Base-by-base conservation (phyloP, 2,329 filamentous ascomycete genomes). In the Fusarium napiforme region DNA sequence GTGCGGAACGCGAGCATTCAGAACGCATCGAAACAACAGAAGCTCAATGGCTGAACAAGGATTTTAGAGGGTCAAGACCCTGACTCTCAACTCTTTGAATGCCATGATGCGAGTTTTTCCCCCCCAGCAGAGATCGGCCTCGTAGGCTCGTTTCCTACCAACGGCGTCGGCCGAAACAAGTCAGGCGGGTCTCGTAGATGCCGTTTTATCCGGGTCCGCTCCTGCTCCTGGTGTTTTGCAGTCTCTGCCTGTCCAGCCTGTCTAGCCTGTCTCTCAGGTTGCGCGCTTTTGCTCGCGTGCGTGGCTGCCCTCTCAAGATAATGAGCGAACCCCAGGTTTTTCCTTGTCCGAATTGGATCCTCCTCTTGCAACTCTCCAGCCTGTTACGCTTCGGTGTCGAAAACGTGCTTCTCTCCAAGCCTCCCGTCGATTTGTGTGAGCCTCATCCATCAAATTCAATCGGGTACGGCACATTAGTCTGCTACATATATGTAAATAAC, bases 171-270 rank as follows among this genome's bases (percentile, higher is more conserved):
- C 70, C 69, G 69, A 73, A 71, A 40, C 34, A 70, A 69, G 49
- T 65, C 69, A 52, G 40, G 69, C 69, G 69, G 69, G 69, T 72
- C 69, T 65, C 18, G 36, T 23, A 40, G 74, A 73, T 77, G 75
- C 75, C 75, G 75, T 75, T 56, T 57, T 75, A 77, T 40, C 75
- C 75, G 75, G 59, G 40, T 56, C 32, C 32, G 59, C 36, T 43
- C 58, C 45, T 69, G 34, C 36, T 43, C 58, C 45, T 69, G 34
- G 47, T n/a, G 34, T 39, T n/a, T 16, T 50, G 26, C 28, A 30
- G 34, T 46, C 40, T 37, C n/a, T 30, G 60, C 21, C 45, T 49
- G 23, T 21, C 46, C 28, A 28, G 28, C 28, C 28, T 26, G 26
- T 26, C 23, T 26, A 7, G 26, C 26, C 26, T 28, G 28, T 28